Evolutionary conservation across 148 eudicot species (phyloP).

Genomic region (Vaccinium darrowii): DNA sequence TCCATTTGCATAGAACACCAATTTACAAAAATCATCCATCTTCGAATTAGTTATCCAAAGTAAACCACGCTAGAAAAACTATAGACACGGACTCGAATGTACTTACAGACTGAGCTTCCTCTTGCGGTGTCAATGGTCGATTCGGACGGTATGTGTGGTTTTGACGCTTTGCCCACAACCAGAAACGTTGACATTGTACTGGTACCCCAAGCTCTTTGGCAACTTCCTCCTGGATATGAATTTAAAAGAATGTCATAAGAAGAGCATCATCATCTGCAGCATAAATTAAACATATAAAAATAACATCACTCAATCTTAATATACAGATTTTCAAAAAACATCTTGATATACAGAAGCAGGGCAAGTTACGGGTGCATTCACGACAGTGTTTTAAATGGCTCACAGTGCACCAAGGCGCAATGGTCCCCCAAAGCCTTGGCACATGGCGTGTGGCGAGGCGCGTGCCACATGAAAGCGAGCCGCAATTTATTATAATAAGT

Average conservation of each 20-base stretch:
- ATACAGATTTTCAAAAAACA: background rate
- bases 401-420: too few relatives aligned
- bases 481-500: too few relatives aligned
- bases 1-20: background rate
- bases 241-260: background rate
- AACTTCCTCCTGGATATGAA: conserved; percentile 68
- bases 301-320: background rate
- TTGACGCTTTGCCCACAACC: conserved; percentile 98
- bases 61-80: background rate
- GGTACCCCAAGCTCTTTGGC: conserved; percentile 92
- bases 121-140: conserved; percentile 72
- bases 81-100: background rate
- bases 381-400: too few relatives aligned
- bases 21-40: background rate
- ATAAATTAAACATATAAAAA: background rate
- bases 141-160: conserved; percentile 94
- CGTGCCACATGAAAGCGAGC: too few relatives aligned
- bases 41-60: background rate
- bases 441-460: too few relatives aligned
- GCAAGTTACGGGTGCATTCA: background rate
- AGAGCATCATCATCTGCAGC: background rate
- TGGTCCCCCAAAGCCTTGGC: too few relatives aligned
- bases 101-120: conserved; percentile 75
- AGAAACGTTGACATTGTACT: conserved; percentile 82
- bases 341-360: background rate